Percentiles rank a stretch among this genome's conserved stretches.
phyloP scores from a whole-genome alignment of 768 basidiomycete species.

The Lactarius evosmus region DNA sequence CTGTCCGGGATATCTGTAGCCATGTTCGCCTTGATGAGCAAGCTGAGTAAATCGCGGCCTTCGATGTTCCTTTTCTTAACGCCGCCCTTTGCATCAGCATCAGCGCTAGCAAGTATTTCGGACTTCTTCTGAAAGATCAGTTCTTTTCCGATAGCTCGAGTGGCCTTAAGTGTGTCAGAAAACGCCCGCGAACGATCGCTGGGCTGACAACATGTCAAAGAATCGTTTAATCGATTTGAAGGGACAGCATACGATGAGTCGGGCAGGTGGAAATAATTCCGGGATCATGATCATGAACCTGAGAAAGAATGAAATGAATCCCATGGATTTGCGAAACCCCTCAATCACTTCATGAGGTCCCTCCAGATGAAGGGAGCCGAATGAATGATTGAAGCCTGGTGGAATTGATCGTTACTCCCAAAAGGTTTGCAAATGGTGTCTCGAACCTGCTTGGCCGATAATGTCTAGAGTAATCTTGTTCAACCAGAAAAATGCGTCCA shows the following conservation, averaged over 20 bases:
- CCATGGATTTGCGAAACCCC: slow-evolving; percentile 13
- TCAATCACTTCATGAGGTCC: slow-evolving; percentile 12
- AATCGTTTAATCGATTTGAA: neutral
- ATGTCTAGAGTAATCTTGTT: slow-evolving; percentile 23
- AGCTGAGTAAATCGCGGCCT: slow-evolving; percentile 55
- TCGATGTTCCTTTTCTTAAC: slow-evolving; percentile 37
- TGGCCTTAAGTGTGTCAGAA: slow-evolving; percentile 6
- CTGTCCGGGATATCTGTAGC: slow-evolving; percentile 52
- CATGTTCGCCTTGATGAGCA: slow-evolving; percentile 63
- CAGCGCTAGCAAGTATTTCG: slow-evolving; percentile 34
- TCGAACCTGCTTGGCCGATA: slow-evolving; percentile 20
- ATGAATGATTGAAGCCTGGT: slow-evolving; percentile 23
- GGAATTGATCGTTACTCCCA: neutral
- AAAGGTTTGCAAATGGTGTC: neutral
- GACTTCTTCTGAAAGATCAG: slow-evolving; percentile 37
- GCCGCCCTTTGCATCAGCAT: slow-evolving; percentile 23
- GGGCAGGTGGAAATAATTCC: slow-evolving; percentile 7
- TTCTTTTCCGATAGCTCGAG: slow-evolving; percentile 33
- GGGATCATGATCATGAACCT: slow-evolving; percentile 14
- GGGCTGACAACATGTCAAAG: slow-evolving; percentile 11
- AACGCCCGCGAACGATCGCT: slow-evolving; percentile 11
- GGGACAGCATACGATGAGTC: slow-evolving; percentile 16
- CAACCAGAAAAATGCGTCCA: slow-evolving; percentile 17
- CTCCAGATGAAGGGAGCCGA: slow-evolving; percentile 10
- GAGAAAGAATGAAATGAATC: slow-evolving; percentile 15